A percentile compares a stretch with the other conserved stretches of the same genome.
These are phyloP conservation scores for Ceratocystis variospora DNA, from an alignment of 2,329 filamentous ascomycete species.

Conservation along the genomic window DNA sequence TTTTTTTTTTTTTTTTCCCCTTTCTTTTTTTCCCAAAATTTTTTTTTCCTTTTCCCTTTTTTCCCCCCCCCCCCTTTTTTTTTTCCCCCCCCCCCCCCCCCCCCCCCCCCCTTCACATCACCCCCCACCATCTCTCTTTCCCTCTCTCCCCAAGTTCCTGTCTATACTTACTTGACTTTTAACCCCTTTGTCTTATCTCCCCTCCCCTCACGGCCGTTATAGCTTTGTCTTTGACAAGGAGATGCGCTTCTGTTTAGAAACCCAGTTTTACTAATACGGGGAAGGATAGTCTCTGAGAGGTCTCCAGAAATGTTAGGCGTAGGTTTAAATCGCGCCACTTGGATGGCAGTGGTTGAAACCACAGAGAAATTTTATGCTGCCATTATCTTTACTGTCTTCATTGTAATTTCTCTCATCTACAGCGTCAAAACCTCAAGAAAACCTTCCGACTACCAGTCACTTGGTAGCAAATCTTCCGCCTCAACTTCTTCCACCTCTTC, in stretches of 20 bases:
- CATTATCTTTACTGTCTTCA: slow-evolving; percentile 3
- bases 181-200: background rate
- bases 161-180: background rate
- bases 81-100: no score
- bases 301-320: background rate
- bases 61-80: no score
- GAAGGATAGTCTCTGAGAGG: slow-evolving; percentile 7
- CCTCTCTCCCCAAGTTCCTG: background rate
- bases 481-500: slow-evolving; percentile 2
- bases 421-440: slow-evolving; percentile 4
- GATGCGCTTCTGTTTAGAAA: background rate
- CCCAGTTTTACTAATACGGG: slow-evolving; percentile 5
- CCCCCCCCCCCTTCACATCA: background rate
- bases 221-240: background rate
- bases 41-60: no score
- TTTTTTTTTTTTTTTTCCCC: no score
- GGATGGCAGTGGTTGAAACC: background rate
- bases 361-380: background rate
- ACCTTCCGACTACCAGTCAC: background rate
- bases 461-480: background rate
- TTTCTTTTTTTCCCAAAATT: no score
- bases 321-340: background rate
- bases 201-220: background rate
- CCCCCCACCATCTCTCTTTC: background rate
- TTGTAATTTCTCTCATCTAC: slow-evolving; percentile 2